These are phyloP conservation scores for Nothopassalora personata DNA, from an alignment of 2,329 filamentous ascomycete genomes.

Conservation along the genomic window DNA sequence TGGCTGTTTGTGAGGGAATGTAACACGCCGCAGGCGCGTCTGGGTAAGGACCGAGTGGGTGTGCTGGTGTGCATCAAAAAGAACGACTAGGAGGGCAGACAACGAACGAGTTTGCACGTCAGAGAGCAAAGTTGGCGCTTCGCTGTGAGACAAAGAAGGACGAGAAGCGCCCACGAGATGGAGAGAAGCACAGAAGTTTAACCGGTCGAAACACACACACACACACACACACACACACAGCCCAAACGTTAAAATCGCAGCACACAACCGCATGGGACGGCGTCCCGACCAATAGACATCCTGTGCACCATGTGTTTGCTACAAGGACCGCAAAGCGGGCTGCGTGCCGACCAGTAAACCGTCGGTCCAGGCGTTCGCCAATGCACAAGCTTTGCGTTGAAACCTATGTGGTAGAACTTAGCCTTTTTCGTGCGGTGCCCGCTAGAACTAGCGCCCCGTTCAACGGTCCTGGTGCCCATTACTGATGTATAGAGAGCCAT, in stretches of 20 bases:
- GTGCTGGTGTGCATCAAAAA: constrained; percentile 2
- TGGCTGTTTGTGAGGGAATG: constrained; percentile 1
- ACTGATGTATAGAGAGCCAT: neutral
- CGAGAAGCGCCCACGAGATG: neutral
- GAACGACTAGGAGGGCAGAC: constrained; percentile 3
- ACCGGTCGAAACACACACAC: neutral
- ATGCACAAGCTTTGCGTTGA: neutral
- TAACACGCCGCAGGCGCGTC: constrained; percentile 5
- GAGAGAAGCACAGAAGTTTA: constrained; percentile 1
- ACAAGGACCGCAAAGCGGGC: neutral
- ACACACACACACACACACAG: neutral
- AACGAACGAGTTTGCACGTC: neutral
- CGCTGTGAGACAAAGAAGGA: neutral
- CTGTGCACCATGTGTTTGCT: neutral
- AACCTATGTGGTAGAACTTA: too few relatives aligned
- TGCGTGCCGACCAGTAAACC: neutral
- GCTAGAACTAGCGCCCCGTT: too few relatives aligned
- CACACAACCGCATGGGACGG: neutral
- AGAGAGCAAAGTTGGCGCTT: constrained; percentile 1
- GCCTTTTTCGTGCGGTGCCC: neutral
- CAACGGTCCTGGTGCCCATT: neutral
- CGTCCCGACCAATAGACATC: neutral
- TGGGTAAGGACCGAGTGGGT: neutral
- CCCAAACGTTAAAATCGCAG: neutral
- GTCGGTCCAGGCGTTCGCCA: neutral